Evolutionary conservation across 2,329 filamentous ascomycete genomes (phyloP), one percentile per base, ranked within the genome.

Genomic region (Cladosporium sphaerospermum): DNA sequence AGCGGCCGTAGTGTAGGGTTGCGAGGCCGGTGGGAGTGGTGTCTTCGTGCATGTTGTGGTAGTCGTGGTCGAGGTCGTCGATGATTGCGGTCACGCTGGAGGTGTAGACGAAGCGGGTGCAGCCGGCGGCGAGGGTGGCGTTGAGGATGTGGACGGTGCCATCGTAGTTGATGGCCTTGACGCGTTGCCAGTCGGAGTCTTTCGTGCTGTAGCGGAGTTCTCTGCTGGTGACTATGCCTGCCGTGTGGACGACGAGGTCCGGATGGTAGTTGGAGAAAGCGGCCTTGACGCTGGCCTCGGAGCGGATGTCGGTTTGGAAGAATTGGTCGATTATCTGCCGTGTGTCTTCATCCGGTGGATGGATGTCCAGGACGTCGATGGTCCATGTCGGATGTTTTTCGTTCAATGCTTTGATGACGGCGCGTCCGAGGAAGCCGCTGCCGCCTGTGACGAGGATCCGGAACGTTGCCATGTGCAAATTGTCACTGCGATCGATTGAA

Each of bases 211-310:
- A 77, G 19, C 75, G 66, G 41, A 57, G 55, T 16, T 61, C 52
- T 18, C 72, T 68, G 1, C 67, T 57, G 0, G 72, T 71, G 13
- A 72, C 70, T 3, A 74, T 63, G 70, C 71, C 79, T 16, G 92
- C 93, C 2, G 91, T 95, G 72, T 99, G 92, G 64, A 97, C 85
- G 48, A 99, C 89, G 11, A 95, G 81, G 66, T 90, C 84, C 16
- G 92, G 91, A 62, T 79, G 80, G 52, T 84, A 77, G 58, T 82
- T 75, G 32, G 77, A 70, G 62, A 97, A 83, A 1, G 70, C 69
- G 1, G 62, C 61, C 9, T 59, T 53, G 0, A 76, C 67, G 10
- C 66, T 66, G 1, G 61, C 57, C 0, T 53, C 37, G 10, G 69
- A 64, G 1, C 71, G 65, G n/a, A 77, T 64, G 48, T 76, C 71